A percentile compares a stretch with the other conserved stretches of the same genome.
phyloP scores from a whole-genome alignment of 495 filamentous ascomycete species.

The Hypomontagnella monticulosa region DNA sequence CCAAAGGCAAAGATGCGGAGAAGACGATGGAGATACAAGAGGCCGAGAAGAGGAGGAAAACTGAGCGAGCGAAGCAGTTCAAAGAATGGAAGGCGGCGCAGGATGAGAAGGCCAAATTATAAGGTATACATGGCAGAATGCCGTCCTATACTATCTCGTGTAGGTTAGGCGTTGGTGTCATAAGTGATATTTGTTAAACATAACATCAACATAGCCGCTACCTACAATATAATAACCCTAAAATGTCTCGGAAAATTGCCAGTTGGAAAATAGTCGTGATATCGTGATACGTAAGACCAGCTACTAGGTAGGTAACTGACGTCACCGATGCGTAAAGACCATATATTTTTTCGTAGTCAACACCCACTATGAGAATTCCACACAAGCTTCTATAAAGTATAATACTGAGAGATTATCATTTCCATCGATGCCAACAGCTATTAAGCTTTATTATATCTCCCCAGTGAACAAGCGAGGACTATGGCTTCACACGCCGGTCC shows the following conservation, averaged over 20 bases:
- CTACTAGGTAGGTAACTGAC: conserved; percentile 1
- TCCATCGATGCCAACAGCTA: background rate
- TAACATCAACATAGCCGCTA: too few relatives aligned
- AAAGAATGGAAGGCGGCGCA: conserved; percentile 49
- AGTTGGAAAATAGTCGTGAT: too few relatives aligned
- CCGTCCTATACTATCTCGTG: too few relatives aligned
- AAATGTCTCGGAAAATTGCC: too few relatives aligned
- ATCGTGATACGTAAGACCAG: too few relatives aligned
- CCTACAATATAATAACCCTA: too few relatives aligned
- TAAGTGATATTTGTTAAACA: too few relatives aligned
- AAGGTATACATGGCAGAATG: conserved; percentile 12
- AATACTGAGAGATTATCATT: background rate
- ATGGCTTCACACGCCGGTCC: conserved; percentile 8
- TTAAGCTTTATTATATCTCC: too few relatives aligned
- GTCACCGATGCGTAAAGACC: conserved; percentile 5
- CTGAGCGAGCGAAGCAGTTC: conserved; percentile 53
- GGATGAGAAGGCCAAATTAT: conserved; percentile 57
- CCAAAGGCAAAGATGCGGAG: conserved; percentile 42
- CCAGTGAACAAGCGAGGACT: background rate
- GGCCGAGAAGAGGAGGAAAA: conserved; percentile 58
- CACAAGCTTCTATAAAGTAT: background rate
- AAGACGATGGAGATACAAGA: conserved; percentile 25
- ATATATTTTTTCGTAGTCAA: background rate
- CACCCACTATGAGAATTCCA: background rate
- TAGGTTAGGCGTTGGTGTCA: too few relatives aligned